phyloP scores from a whole-genome alignment of 148 eudicot genomes.

The Polygonum aviculare region DNA sequence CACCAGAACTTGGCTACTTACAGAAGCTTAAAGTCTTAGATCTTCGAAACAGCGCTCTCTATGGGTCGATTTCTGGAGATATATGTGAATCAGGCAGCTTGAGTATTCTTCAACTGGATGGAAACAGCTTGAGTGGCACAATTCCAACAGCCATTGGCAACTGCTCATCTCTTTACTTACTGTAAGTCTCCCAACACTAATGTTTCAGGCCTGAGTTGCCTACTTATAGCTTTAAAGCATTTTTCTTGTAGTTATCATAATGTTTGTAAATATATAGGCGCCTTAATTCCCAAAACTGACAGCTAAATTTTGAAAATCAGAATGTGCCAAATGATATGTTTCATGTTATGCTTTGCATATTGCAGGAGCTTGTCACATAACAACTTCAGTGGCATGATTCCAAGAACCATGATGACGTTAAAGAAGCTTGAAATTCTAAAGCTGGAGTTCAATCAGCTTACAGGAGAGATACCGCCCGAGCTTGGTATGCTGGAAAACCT shows the following conservation, averaged over 20 bases:
- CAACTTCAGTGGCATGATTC: conserved; percentile 58
- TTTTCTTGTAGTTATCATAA: too few relatives aligned
- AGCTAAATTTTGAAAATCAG: too few relatives aligned
- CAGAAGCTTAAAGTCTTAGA: conserved; percentile 68
- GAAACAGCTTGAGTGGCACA: conserved; percentile 58
- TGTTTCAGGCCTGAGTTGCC: background rate
- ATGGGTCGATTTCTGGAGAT: conserved; percentile 62
- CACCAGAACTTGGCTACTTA: conserved; percentile 74
- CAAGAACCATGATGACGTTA: conserved; percentile 53
- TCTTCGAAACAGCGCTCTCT: conserved; percentile 46
- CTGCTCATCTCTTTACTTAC: conserved; percentile 72
- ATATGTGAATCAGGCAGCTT: conserved; percentile 72
- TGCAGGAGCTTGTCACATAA: conserved; percentile 85
- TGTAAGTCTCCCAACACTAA: conserved; percentile 43
- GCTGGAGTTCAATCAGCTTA: conserved; percentile 66
- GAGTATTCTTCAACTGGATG: conserved; percentile 81
- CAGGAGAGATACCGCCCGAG: conserved; percentile 84
- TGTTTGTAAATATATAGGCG: background rate
- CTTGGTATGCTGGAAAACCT: conserved; percentile 61
- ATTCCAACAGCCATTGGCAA: conserved; percentile 75
- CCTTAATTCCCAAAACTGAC: background rate
- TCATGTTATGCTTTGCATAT: background rate
- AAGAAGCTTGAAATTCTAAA: conserved; percentile 69
- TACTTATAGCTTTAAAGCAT: too few relatives aligned
- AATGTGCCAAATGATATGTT: too few relatives aligned